These are phyloP conservation scores for Corylus americana DNA, from an alignment of 306 rosid species.

Conservation along the genomic window DNA sequence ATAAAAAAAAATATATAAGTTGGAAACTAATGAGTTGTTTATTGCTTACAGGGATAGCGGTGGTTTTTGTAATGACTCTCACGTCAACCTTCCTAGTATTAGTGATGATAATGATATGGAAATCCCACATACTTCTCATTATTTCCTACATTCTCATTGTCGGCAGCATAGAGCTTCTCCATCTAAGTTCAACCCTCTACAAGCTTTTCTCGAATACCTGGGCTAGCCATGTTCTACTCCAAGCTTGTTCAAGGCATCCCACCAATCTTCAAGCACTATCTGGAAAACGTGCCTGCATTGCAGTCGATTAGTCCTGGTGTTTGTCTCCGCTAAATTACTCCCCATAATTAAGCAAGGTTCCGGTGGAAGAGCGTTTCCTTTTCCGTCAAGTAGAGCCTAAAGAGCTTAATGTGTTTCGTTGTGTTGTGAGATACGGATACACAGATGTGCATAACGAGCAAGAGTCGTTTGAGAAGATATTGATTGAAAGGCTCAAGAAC, in stretches of 20 bases:
- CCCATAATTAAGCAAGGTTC: constrained; percentile 74
- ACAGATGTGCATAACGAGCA: constrained; percentile 54
- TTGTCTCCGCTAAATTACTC: constrained; percentile 64
- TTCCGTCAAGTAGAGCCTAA: constrained; percentile 56
- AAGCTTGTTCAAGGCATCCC: constrained; percentile 93
- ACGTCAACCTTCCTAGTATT: constrained; percentile 65
- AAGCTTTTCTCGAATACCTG: constrained; percentile 41
- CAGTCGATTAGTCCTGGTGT: constrained; percentile 65
- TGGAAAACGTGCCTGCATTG: constrained; percentile 60
- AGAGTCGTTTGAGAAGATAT: constrained; percentile 56
- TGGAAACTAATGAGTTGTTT: background rate
- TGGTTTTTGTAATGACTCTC: constrained; percentile 84
- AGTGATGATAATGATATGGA: constrained; percentile 91
- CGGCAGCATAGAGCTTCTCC: constrained; percentile 56
- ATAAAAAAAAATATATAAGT: background rate
- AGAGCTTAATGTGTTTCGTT: constrained; percentile 55
- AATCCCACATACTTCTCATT: constrained; percentile 49
- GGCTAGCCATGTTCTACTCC: constrained; percentile 74
- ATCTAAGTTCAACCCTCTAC: constrained; percentile 74
- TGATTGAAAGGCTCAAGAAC: constrained; percentile 53
- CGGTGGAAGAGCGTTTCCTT: constrained; percentile 55
- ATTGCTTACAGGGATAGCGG: constrained; percentile 69
- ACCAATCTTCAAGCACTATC: constrained; percentile 75
- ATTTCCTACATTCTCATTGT: constrained; percentile 49
- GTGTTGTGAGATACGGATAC: constrained; percentile 76